Percentiles rank a stretch among this genome's conserved stretches.
Evolutionary conservation across 768 basidiomycete genomes (phyloP).

Genomic region (Fomitopsis pulvina): DNA sequence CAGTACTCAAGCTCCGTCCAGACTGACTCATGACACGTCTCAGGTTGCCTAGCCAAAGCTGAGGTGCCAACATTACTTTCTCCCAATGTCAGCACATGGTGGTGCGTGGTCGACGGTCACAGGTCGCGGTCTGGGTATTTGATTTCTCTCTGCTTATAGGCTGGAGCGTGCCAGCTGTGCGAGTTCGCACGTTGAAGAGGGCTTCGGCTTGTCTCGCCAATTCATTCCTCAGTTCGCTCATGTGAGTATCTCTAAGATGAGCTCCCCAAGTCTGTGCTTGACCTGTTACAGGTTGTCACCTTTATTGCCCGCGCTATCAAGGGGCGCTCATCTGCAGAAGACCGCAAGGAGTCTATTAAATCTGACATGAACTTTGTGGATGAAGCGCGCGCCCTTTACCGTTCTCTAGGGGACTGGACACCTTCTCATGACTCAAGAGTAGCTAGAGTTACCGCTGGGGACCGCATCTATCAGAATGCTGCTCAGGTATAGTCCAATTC

Average conservation of each 20-base stretch:
- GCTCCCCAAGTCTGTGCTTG: conserved; percentile 2
- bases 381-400: conserved; percentile 20
- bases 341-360: not conserved
- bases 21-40: conserved; percentile 1
- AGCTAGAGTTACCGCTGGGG: conserved; percentile 26
- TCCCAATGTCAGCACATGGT: conserved; percentile 31
- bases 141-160: conserved; percentile 14
- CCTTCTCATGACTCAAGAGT: conserved; percentile 18
- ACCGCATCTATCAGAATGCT: conserved; percentile 29
- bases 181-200: conserved; percentile 36
- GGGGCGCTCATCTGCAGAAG: not conserved
- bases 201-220: conserved; percentile 33
- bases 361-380: conserved; percentile 12
- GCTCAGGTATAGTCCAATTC: conserved; percentile 25
- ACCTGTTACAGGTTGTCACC: conserved; percentile 11
- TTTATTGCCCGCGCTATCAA: conserved; percentile 18
- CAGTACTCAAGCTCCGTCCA: not conserved
- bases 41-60: conserved; percentile 31
- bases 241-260: conserved; percentile 17
- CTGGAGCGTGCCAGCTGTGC: conserved; percentile 27
- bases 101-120: conserved; percentile 26
- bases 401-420: conserved; percentile 21
- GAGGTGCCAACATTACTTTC: conserved; percentile 29
- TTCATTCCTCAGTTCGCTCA: conserved; percentile 24
- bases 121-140: conserved; percentile 6